Percentiles rank a stretch among this genome's conserved stretches.
Evolutionary conservation across 1,139 yeast genomes (phyloP).

Genomic region (Debaryomyces fabryi): DNA sequence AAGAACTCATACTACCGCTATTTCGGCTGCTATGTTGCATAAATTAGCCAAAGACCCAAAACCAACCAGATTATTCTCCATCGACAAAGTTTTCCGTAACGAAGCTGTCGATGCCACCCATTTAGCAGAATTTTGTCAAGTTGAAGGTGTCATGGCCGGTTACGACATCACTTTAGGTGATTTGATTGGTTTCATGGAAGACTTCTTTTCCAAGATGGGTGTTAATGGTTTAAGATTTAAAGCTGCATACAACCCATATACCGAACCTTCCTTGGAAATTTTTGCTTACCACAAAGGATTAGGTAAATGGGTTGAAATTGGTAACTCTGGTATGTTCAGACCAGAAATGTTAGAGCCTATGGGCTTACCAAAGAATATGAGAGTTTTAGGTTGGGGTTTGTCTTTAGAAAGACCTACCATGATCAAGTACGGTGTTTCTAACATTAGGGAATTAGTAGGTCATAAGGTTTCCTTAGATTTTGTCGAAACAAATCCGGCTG

Average conservation of each 20-base stretch:
- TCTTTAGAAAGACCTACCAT: constrained; percentile 98
- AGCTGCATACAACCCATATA: constrained; percentile 98
- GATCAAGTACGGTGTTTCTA: constrained; percentile 96
- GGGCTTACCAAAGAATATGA: constrained; percentile 93
- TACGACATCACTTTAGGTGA: constrained; percentile 94
- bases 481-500: constrained; percentile 96
- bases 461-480: constrained; percentile 93
- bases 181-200: constrained; percentile 97
- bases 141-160: constrained; percentile 98
- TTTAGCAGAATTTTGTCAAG: constrained; percentile 98
- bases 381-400: constrained; percentile 98
- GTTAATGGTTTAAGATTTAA: constrained; percentile 93
- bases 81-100: constrained; percentile 98
- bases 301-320: constrained; percentile 98
- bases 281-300: constrained; percentile 96
- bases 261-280: constrained; percentile 98
- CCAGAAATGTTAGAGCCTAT: constrained; percentile 98
- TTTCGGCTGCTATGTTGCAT: constrained; percentile 86
- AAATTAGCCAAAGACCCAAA: constrained; percentile 86
- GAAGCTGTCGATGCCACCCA: constrained; percentile 99
- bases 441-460: constrained; percentile 92
- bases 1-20: constrained; percentile 97
- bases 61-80: constrained; percentile 90
- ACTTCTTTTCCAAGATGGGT: constrained; percentile 96
- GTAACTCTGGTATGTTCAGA: constrained; percentile 99